These are phyloP conservation scores for Ophiostoma perfectum DNA, from an alignment of 2,329 filamentous ascomycete genomes.

Conservation along the genomic window DNA sequence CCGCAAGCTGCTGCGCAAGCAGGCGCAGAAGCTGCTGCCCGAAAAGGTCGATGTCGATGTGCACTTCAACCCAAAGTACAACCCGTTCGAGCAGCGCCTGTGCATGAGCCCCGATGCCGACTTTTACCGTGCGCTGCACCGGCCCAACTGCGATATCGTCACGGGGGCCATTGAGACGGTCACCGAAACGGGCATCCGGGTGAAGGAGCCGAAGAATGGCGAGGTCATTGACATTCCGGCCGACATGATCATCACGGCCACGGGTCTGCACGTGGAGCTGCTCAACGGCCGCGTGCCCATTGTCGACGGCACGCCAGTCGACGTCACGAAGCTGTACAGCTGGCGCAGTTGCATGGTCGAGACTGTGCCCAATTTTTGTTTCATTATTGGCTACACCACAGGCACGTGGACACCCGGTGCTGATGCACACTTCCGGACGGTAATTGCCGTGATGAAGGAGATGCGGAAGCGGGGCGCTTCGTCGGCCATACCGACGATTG, in stretches of 20 bases:
- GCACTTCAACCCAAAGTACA: constrained; percentile 61
- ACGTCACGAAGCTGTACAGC: constrained; percentile 42
- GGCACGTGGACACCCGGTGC: constrained; percentile 58
- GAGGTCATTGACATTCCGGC: constrained; percentile 40
- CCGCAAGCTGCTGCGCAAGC: constrained; percentile 42
- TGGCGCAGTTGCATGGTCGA: constrained; percentile 60
- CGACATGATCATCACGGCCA: constrained; percentile 61
- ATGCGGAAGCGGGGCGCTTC: constrained; percentile 25
- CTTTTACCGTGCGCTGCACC: constrained; percentile 43
- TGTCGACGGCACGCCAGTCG: constrained; percentile 46
- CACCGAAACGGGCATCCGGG: constrained; percentile 40
- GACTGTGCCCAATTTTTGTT: constrained; percentile 55
- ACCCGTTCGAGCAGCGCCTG: constrained; percentile 68
- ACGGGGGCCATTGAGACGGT: constrained; percentile 45
- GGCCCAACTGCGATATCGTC: constrained; percentile 38
- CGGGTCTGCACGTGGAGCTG: constrained; percentile 53
- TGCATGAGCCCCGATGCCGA: constrained; percentile 59
- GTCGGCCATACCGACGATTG: constrained; percentile 27
- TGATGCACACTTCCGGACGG: constrained; percentile 36
- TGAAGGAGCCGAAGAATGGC: constrained; percentile 32
- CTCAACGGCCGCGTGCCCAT: constrained; percentile 47
- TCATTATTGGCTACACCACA: constrained; percentile 56
- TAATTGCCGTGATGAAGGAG: constrained; percentile 25
- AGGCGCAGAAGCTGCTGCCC: constrained; percentile 49
- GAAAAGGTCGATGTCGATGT: constrained; percentile 48